Conservation (phyloP, 345 rosid genomes). For the Boechera stricta region DNA sequence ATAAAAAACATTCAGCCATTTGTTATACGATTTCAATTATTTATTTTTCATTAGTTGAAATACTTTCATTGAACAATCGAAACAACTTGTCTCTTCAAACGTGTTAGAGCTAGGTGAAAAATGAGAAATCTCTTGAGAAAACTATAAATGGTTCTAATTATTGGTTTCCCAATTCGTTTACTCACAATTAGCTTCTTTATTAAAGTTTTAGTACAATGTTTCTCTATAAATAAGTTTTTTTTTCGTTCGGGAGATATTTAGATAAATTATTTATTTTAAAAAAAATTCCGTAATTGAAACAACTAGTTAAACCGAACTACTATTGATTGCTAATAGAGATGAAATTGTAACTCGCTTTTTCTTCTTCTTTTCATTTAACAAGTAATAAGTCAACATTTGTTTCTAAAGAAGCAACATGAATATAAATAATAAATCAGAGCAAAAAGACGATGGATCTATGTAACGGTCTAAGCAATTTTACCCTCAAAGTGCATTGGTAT, state of each 20-base stretch:
- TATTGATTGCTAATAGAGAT: not conserved
- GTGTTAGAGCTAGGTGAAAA: constrained; percentile 29
- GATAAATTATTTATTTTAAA: not conserved
- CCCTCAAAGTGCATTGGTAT: constrained; percentile 14
- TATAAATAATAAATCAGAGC: not conserved
- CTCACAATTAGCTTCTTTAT: not conserved
- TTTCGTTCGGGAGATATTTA: not conserved
- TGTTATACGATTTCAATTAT: constrained; percentile 15
- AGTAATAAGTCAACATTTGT: not conserved
- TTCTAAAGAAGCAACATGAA: constrained; percentile 1
- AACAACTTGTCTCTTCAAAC: constrained; percentile 33
- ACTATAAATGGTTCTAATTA: not conserved
- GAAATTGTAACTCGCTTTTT: not conserved
- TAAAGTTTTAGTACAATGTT: not conserved
- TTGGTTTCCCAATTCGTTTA: constrained; percentile 6
- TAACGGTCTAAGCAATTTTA: constrained; percentile 28
- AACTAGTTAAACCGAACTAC: not conserved
- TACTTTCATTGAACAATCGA: constrained; percentile 12
- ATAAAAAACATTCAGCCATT: not conserved
- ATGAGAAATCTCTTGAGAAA: constrained; percentile 24
- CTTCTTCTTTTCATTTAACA: not conserved
- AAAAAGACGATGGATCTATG: not conserved
- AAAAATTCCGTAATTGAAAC: not conserved
- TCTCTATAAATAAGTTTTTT: not conserved
- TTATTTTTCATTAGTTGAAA: constrained; percentile 33